Base-by-base conservation (phyloP, 176 grass and related monocot species). In the Carex scoparia region DNA sequence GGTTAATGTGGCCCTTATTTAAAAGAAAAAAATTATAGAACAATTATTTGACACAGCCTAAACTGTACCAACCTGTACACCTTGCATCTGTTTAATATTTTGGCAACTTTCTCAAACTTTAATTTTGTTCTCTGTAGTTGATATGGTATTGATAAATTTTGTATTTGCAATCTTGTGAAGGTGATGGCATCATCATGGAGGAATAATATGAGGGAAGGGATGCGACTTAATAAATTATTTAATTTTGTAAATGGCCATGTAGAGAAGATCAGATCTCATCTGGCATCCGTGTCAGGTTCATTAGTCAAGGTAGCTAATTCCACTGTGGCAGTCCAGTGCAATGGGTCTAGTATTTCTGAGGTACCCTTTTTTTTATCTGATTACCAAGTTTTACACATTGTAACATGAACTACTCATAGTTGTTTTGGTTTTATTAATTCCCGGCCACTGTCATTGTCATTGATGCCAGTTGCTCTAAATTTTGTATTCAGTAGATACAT, bases 121-220 rank as follows among this genome's bases (percentile, higher is more conserved):
- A 55, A 57, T 57, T 78, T 32, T 57, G 3, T 78, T 78, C 1
- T 54, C 51, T 57, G 74, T 35, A 33, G 0, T 78, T 28, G 57
- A 56, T 78, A 13, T 55, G 27, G 28, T 78, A 56, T 57, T 18
- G 11, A 78, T 57, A 35, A 74, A 32, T 28, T 7, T 32, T 57
- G 51, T 78, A 57, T 10, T 56, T 80, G 81, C 82, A 82, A 15
- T 28, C 8, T 92, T 59, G 19, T 88, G 33, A 79, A 97, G 94
- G 90, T 97, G 56, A 87, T 91, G 87, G 85, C 88, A 65, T 92
- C 94, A 61, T 89, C 94, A 37, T 91, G 94, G 89, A 71, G 92
- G 44, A 90, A 89, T 81, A 88, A 94, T 94, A 63, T 73, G 9
- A 85, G 72, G 55, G 89, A 94, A 85, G 35, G 85, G 58, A 85